These are phyloP conservation scores for Bassia scoparia DNA, from an alignment of 148 eudicot genomes.

Conservation along the genomic window DNA sequence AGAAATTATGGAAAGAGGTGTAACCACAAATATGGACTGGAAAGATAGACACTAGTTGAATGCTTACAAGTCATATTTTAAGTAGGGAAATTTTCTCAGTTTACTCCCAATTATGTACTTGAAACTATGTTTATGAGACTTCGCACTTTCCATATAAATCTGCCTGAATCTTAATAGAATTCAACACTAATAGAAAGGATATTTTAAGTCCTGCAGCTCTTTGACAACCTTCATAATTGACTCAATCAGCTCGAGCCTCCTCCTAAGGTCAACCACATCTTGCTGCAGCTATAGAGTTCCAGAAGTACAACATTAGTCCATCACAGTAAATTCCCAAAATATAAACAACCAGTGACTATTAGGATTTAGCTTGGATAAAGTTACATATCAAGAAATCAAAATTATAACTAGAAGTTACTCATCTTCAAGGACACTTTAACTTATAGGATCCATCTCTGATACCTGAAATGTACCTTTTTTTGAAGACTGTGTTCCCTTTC, in stretches of 20 bases:
- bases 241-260: conserved; percentile 55
- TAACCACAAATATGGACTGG: too few relatives aligned
- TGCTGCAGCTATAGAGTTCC: conserved; percentile 57
- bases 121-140: not conserved
- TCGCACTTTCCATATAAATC: not conserved
- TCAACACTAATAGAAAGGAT: conserved; percentile 38
- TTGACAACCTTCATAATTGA: conserved; percentile 44
- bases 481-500: conserved; percentile 40
- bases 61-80: not conserved
- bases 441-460: not conserved
- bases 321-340: conserved; percentile 9
- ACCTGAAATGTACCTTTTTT: conserved; percentile 38
- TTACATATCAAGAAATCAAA: not conserved
- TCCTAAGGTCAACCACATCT: conserved; percentile 44
- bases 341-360: not conserved
- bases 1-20: not conserved
- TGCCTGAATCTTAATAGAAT: not conserved
- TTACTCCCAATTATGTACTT: not conserved
- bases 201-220: conserved; percentile 65
- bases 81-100: not conserved
- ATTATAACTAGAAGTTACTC: not conserved
- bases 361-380: not conserved
- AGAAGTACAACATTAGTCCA: conserved; percentile 13
- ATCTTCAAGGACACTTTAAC: not conserved
- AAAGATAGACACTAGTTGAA: too few relatives aligned